A percentile compares a stretch with the other conserved stretches of the same genome.
These are phyloP conservation scores for Hippophae tibetana DNA, from an alignment of 306 rosid species.

Conservation along the genomic window DNA sequence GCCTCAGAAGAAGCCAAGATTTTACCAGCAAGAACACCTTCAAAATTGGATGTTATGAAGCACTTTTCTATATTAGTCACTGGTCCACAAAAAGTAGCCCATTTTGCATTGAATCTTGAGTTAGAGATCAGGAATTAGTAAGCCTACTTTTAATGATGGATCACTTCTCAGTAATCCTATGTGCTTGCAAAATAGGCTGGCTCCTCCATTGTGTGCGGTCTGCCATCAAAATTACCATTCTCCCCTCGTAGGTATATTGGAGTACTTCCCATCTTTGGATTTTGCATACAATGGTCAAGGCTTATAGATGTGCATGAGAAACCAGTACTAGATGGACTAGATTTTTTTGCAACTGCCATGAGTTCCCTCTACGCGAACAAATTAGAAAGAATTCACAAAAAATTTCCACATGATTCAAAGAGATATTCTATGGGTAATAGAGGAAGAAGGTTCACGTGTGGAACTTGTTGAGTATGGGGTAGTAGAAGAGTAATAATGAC, in stretches of 20 bases:
- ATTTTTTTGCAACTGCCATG: conserved; percentile 59
- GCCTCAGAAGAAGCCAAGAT: conserved; percentile 69
- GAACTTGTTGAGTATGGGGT: conserved; percentile 46
- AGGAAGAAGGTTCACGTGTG: conserved; percentile 33
- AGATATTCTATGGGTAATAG: conserved; percentile 13
- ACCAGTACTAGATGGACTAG: conserved; percentile 64
- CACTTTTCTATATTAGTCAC: conserved; percentile 29
- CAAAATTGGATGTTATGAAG: conserved; percentile 43
- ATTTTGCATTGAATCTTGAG: conserved; percentile 60
- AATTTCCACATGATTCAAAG: conserved; percentile 28
- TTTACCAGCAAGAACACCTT: conserved; percentile 54
- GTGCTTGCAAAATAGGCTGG: conserved; percentile 63
- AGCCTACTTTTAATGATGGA: conserved; percentile 68
- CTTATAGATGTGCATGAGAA: conserved; percentile 47
- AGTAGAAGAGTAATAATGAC: conserved; percentile 52
- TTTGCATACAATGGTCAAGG: conserved; percentile 75
- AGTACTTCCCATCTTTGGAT: conserved; percentile 61
- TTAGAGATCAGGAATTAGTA: conserved; percentile 75
- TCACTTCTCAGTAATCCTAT: conserved; percentile 76
- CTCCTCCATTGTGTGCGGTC: conserved; percentile 58
- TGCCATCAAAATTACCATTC: conserved; percentile 37
- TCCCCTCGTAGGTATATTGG: conserved; percentile 53
- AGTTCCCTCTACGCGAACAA: conserved; percentile 50
- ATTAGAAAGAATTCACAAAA: conserved; percentile 38
- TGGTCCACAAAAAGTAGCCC: conserved; percentile 48